A percentile compares a stretch with the other conserved stretches of the same genome.
These are phyloP conservation scores for Colletotrichum paranaense DNA, from an alignment of 2,329 filamentous ascomycete species.

Conservation along the genomic window DNA sequence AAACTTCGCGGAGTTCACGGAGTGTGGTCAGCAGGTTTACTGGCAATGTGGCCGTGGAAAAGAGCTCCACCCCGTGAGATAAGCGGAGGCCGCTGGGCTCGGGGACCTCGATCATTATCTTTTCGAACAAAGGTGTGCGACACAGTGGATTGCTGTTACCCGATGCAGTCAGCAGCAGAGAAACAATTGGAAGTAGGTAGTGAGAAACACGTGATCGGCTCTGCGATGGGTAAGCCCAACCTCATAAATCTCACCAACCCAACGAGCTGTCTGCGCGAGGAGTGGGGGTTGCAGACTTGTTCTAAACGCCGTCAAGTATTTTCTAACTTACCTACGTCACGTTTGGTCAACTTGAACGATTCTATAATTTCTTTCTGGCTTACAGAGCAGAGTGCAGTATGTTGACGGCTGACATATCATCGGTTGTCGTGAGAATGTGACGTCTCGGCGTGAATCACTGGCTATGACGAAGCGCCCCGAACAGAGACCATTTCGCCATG, in stretches of 20 bases:
- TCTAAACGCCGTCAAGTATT: background rate
- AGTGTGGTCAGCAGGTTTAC: constrained; percentile 2
- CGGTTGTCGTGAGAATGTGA: background rate
- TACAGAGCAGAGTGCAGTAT: constrained; percentile 27
- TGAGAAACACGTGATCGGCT: background rate
- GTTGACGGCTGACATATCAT: constrained; percentile 19
- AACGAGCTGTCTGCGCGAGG: no score
- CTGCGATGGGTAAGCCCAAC: background rate
- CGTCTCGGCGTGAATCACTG: background rate
- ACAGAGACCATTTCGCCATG: background rate
- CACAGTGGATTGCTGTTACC: background rate
- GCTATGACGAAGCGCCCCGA: background rate
- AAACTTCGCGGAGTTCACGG: background rate
- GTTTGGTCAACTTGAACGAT: background rate
- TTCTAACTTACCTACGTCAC: background rate
- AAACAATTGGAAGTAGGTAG: background rate
- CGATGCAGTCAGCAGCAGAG: background rate
- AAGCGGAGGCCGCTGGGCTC: background rate
- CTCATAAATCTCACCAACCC: background rate
- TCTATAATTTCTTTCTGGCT: background rate
- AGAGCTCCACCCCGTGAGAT: background rate
- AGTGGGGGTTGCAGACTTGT: no score
- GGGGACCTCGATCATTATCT: background rate
- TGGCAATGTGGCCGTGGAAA: background rate
- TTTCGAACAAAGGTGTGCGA: background rate